Conservation (phyloP, 768 basidiomycete species). For the Mycena latifolia region DNA sequence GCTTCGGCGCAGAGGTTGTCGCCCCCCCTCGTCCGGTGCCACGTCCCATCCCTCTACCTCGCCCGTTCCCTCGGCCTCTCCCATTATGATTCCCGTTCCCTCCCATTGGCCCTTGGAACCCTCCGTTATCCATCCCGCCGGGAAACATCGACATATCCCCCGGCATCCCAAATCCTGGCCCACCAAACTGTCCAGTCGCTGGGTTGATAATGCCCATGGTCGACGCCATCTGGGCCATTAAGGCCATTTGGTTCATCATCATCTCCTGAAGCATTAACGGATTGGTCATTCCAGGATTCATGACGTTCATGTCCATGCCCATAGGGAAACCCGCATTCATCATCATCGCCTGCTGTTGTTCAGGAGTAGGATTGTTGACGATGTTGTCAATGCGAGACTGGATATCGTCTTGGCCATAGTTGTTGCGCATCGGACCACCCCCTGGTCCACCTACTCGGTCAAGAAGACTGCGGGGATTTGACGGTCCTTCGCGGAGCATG, state of each 20-base stretch:
- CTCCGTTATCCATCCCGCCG: conserved; percentile 52
- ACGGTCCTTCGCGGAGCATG: conserved; percentile 67
- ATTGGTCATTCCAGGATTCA: conserved; percentile 67
- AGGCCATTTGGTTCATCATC: conserved; percentile 92
- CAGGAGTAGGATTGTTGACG: conserved; percentile 62
- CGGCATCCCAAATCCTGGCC: conserved; percentile 65
- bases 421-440: conserved; percentile 53
- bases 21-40: conserved; percentile 62
- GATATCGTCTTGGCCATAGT: conserved; percentile 71
- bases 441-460: conserved; percentile 81
- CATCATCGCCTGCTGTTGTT: conserved; percentile 67
- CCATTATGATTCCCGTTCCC: conserved; percentile 47
- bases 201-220: conserved; percentile 85
- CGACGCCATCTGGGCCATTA: conserved; percentile 94
- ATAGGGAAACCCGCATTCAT: conserved; percentile 60
- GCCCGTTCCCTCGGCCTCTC: conserved; percentile 58
- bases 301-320: conserved; percentile 74
- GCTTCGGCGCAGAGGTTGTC: conserved; percentile 42
- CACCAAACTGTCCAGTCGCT: conserved; percentile 66
- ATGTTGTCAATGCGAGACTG: conserved; percentile 86
- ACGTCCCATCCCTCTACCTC: conserved; percentile 63
- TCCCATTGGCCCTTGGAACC: conserved; percentile 49
- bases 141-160: conserved; percentile 67
- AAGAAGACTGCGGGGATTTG: conserved; percentile 69
- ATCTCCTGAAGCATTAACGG: conserved; percentile 87